Percentiles rank a stretch among this genome's conserved stretches.
Conservation (phyloP, 2,329 filamentous ascomycete species). For the Claviceps sp. region DNA sequence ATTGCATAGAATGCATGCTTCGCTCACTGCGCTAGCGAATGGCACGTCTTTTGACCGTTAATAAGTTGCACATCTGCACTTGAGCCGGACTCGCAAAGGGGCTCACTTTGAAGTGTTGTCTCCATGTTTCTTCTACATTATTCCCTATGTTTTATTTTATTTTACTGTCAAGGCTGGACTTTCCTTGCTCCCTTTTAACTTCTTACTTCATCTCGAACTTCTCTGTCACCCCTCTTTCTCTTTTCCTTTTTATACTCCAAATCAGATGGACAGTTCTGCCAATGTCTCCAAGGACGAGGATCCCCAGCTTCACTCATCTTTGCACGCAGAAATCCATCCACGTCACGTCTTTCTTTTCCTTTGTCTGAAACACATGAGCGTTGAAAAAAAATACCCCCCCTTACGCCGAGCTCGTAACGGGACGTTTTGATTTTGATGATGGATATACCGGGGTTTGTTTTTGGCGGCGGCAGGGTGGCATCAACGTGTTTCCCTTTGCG, state of each 20-base stretch:
- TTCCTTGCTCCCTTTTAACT: neutral
- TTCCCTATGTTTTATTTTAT: neutral
- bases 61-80: neutral
- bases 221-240: neutral
- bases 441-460: neutral
- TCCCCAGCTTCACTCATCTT: neutral
- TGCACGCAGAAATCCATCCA: neutral
- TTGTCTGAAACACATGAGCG: conserved; percentile 1
- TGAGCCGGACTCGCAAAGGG: too few relatives aligned
- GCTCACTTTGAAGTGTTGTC: neutral
- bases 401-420: neutral
- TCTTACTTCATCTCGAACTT: neutral
- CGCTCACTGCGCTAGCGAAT: neutral
- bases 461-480: neutral
- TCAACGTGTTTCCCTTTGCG: conserved; percentile 4
- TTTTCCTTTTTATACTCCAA: neutral
- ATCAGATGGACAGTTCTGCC: neutral
- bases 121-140: neutral
- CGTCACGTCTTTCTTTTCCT: conserved; percentile 1
- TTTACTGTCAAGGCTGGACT: neutral
- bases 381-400: conserved; percentile 3
- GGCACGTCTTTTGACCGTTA: neutral
- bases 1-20: conserved; percentile 8
- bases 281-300: neutral
- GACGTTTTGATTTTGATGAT: conserved; percentile 2